These are phyloP conservation scores for Globisporangium paddicum DNA, from an alignment of 352 stramenopile species.

Conservation along the genomic window DNA sequence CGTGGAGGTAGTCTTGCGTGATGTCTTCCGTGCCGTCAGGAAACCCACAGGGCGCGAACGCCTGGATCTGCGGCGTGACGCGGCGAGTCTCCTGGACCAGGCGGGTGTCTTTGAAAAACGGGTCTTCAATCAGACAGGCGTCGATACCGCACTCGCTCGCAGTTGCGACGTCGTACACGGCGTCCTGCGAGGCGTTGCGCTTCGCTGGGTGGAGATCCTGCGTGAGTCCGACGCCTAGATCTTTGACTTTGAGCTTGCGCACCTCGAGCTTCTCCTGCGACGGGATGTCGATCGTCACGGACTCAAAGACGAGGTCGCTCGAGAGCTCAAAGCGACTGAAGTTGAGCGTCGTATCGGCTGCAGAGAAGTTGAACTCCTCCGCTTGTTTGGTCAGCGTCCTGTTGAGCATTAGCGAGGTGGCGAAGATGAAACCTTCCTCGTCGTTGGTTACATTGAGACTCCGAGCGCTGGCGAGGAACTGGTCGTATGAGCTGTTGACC, in stretches of 20 bases:
- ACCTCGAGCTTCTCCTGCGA: constrained; percentile 19
- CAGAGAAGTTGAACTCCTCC: constrained; percentile 10
- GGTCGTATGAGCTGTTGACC: constrained; percentile 16
- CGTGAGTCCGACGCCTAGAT: constrained; percentile 1
- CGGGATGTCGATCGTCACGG: constrained; percentile 36
- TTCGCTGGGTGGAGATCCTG: constrained; percentile 8
- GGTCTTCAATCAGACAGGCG: constrained; percentile 26
- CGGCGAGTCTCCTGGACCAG: neutral
- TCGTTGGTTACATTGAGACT: neutral
- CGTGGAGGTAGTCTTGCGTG: constrained; percentile 25
- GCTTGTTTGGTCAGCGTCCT: constrained; percentile 6
- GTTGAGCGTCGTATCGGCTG: constrained; percentile 20
- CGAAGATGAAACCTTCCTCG: constrained; percentile 7
- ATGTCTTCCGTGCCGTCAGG: constrained; percentile 25
- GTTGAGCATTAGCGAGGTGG: constrained; percentile 13
- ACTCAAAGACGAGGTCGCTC: constrained; percentile 27
- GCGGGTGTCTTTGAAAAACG: constrained; percentile 10
- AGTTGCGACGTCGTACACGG: constrained; percentile 12
- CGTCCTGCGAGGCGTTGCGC: neutral
- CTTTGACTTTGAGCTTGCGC: constrained; percentile 9
- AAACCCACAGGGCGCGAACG: constrained; percentile 30
- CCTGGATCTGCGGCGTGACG: constrained; percentile 29
- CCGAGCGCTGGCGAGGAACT: constrained; percentile 5
- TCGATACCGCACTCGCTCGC: constrained; percentile 20
- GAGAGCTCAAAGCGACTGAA: constrained; percentile 24